Evolutionary conservation across 768 basidiomycete species (phyloP), one percentile per base, ranked within the genome.

Genomic region (Terana coerulea): DNA sequence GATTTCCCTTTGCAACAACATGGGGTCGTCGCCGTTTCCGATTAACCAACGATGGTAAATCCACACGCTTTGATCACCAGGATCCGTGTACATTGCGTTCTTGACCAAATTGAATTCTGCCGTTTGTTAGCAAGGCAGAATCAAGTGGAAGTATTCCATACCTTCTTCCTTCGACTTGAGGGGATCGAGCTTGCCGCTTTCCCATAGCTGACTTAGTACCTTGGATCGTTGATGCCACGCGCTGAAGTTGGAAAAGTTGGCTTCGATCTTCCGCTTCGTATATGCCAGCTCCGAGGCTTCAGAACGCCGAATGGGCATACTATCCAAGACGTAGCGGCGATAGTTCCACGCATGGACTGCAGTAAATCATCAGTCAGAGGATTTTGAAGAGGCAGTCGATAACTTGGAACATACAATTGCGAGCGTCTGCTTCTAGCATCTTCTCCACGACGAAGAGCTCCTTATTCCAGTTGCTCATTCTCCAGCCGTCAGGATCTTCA

Each of bases 171-270:
- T 81, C 30, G 79, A 80, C 60, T 77, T 73, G 12, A 61, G 47
- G 45, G 76, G 72, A 49, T 85, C 77, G 11, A 80, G 61, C 55
- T 75, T 71, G 15, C 79, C 81, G 26, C 65, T 65, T 30, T 74
- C 75, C 87, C 90, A 92, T 15, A 95, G 62, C 3, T 74, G 75
- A 0, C 75, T 64, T 25, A 90, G 73, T 7, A 93, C 74, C 62
- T 93, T 95, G 1, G 92, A 91, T 29, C 97, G 83, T 59, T 97
- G 94, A 67, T 99, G 97, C 97, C 97, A 99, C 19, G 97, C 97
- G 56, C 93, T 95, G 65, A 97, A 98, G 66, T 99, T 98, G 29
- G 92, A 95, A 64, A 98, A 94, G 62, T 91, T 98, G 43, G 86
- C 73, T 67, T 89, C 86, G 57, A 99, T 98, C 75, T 98, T 98